A percentile compares a stretch with the other conserved stretches of the same genome.
Conservation (phyloP, 331 rosid genomes). For the Cydonia oblonga region DNA sequence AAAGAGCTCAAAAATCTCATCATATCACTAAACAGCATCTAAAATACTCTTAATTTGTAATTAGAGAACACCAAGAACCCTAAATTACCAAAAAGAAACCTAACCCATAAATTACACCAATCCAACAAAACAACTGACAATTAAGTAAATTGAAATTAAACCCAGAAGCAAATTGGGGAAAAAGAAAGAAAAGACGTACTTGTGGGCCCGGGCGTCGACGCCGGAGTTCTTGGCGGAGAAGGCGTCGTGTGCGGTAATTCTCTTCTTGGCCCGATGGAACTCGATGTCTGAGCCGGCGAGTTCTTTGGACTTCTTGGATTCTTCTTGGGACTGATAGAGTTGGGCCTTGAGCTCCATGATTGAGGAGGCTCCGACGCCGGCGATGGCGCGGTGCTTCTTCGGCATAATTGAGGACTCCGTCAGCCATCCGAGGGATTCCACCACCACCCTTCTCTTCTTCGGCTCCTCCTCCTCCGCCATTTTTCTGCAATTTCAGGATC, state of each 20-base stretch:
- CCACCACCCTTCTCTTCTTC: conserved; percentile 41
- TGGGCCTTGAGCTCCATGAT: conserved; percentile 84
- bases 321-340: conserved; percentile 82
- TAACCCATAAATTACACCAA: background rate
- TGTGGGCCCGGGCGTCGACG: conserved; percentile 63
- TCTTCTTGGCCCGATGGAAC: conserved; percentile 67
- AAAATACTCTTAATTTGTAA: background rate
- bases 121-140: background rate
- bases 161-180: no score
- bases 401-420: conserved; percentile 93
- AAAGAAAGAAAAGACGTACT: conserved; percentile 19
- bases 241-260: conserved; percentile 29
- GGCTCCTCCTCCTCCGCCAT: conserved; percentile 17
- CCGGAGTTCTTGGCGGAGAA: conserved; percentile 63
- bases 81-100: background rate
- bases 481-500: background rate
- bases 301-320: conserved; percentile 60
- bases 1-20: background rate
- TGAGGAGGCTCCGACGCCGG: conserved; percentile 81
- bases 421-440: conserved; percentile 95
- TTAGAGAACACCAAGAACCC: background rate
- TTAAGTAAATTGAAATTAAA: background rate
- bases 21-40: background rate
- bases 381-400: conserved; percentile 69
- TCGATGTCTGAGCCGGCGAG: conserved; percentile 42